Base-by-base conservation (phyloP, 768 basidiomycete species). In the Melanogaster broomeanus region DNA sequence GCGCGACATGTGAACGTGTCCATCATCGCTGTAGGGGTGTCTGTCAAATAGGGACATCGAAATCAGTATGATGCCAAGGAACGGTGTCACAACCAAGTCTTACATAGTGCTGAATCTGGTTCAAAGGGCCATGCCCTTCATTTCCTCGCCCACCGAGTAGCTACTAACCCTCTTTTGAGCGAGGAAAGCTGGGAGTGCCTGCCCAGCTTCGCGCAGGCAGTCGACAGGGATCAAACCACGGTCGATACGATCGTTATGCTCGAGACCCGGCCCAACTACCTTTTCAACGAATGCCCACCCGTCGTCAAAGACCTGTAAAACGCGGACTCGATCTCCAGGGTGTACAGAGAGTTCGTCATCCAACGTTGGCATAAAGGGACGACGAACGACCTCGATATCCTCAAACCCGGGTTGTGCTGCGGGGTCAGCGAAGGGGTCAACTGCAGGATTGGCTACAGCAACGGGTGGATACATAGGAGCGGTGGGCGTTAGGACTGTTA, bases 211-310 rank as follows among this genome's bases (percentile, higher is more conserved):
- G 25, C 84, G 72, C 63, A 88, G 72, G 63, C 86, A 88, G 57
- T 87, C 83, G n/a, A 88, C 70, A 6, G 87, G 87, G 41, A 89
- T 85, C 46, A 88, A 62, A 0, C 87, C 87, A 34, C 66, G 66
- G 4, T 60, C 62, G 25, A 34, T 52, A 34, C 66, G 66, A 4
- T 60, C 62, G 25, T 37, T 52, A 52, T 28, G 25, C 11, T 24
- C 45, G 15, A 19, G 19, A 7, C 18, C 37, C 2, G 42, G 34
- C 7, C 40, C 15, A 2, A 52, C 53, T 10, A 77, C 46, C 52
- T 74, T 80, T 70, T 85, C 78, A 33, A 85, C 80, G 54, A 79
- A 66, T 6, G 80, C 80, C 88, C 88, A 90, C 1, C 87, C 88
- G 57, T 89, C 88, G 51, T 86, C 82, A 61, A 82, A 90, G 21